Conservation (phyloP, 306 rosid genomes). For the Sesbania bispinosa region DNA sequence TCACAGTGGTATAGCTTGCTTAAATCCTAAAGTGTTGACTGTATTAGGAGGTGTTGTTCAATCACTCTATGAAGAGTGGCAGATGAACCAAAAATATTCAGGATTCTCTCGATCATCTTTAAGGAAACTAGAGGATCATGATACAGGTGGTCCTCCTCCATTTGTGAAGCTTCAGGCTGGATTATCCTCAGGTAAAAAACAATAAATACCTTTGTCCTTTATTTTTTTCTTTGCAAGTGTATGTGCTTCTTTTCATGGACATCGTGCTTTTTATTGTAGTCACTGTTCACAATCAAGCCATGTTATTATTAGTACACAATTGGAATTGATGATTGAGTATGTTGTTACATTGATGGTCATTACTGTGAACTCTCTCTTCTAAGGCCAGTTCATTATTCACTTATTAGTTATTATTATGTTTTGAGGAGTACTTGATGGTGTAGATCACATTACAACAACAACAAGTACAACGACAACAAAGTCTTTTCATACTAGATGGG, state of each 20-base stretch:
- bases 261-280: not conserved
- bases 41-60: conserved; percentile 83
- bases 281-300: too few relatives aligned
- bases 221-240: not conserved
- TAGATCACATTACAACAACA: too few relatives aligned
- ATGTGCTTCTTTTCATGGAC: not conserved
- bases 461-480: too few relatives aligned
- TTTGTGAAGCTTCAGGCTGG: conserved; percentile 92
- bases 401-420: not conserved
- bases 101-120: conserved; percentile 69
- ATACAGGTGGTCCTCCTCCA: conserved; percentile 75
- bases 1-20: conserved; percentile 64
- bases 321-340: not conserved
- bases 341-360: not conserved
- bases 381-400: not conserved
- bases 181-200: conserved; percentile 39
- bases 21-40: conserved; percentile 60
- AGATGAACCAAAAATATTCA: conserved; percentile 79
- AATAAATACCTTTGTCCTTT: not conserved
- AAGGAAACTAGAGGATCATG: conserved; percentile 54
- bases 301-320: not conserved
- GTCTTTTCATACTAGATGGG: too few relatives aligned
- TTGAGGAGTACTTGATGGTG: not conserved
- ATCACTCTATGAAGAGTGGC: conserved; percentile 87
- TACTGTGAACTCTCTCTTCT: not conserved